Evolutionary conservation across 768 basidiomycete species (phyloP), one percentile per base, ranked within the genome.

Genomic region (Leccinellum albellum): DNA sequence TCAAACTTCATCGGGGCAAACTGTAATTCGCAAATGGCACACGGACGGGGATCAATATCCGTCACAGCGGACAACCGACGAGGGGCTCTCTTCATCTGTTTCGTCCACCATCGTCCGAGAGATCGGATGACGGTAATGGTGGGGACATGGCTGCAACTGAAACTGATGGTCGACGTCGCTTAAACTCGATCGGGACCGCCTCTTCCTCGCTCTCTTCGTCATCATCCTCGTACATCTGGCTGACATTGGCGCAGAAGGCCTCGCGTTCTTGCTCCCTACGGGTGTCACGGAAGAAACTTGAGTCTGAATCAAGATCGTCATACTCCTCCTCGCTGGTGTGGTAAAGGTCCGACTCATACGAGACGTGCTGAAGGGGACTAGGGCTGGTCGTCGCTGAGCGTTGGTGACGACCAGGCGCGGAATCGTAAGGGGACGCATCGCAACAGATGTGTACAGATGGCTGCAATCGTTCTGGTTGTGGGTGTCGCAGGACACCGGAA

Each of bases 201-300:
- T 74, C 76, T 21, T 76, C 77, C 4, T 71, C 75, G 46, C 69
- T 71, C 58, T 72, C 73, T 48, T 73, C 75, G 21, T 68, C 73
- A 8, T 69, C 64, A 4, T 64, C 69, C 4, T 58, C 60, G 40
- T 72, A 77, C 65, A 70, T 61, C 59, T 66, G 70, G 58, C 70
- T 71, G 50, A 66, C 63, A 56, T 70, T 72, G 54, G 73, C 66
- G 28, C 64, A 72, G 35, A 72, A 61, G 8, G 58, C 55, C 48
- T 67, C 67, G 32, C 56, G 61, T 32, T 69, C 65, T 24, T 61
- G 62, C 52, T 64, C 62, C 56, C 59, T 53, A 13, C 55, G 66
- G 42, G 66, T 72, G 44, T 73, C 65, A 13, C 70, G 66, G 63
- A 72, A 72, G 59, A 72, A 72, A 50, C 71, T 72, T 10, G 70